Conservation (phyloP, 768 basidiomycete genomes). For the Lactarius sp. region DNA sequence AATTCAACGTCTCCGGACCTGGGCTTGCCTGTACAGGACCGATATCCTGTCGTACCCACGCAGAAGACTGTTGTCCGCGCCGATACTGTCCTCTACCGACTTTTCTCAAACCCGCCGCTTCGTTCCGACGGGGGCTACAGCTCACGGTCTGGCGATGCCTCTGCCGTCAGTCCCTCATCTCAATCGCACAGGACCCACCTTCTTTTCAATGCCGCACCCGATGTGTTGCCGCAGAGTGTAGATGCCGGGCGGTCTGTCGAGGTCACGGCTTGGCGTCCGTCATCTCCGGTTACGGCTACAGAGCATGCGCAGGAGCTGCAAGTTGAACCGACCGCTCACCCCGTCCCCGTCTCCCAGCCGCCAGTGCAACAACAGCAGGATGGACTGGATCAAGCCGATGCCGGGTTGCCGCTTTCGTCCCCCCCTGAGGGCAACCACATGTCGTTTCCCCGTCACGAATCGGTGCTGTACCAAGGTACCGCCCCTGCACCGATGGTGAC, state of each 20-base stretch:
- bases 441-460: conserved; percentile 11
- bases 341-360: neutral
- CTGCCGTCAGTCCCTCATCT: conserved; percentile 4
- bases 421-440: neutral
- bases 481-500: neutral
- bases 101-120: conserved; percentile 12
- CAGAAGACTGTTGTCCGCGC: neutral
- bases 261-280: neutral
- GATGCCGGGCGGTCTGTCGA: conserved; percentile 13
- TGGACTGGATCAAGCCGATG: neutral
- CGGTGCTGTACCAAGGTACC: neutral
- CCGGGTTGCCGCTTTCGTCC: neutral
- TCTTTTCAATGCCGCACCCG: conserved; percentile 11
- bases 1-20: neutral
- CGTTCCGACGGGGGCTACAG: conserved; percentile 7
- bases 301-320: neutral
- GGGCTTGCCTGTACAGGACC: neutral
- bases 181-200: conserved; percentile 18
- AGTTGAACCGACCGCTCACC: neutral
- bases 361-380: neutral
- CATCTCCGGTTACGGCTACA: neutral
- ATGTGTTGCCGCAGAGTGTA: conserved; percentile 7
- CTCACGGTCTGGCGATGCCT: conserved; percentile 2
- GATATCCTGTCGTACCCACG: neutral
- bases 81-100: conserved; percentile 18